Evolutionary conservation across 164 flowering plant genomes (phyloP), one percentile per base, ranked within the genome.

Genomic region (Dillenia suffruticosa): DNA sequence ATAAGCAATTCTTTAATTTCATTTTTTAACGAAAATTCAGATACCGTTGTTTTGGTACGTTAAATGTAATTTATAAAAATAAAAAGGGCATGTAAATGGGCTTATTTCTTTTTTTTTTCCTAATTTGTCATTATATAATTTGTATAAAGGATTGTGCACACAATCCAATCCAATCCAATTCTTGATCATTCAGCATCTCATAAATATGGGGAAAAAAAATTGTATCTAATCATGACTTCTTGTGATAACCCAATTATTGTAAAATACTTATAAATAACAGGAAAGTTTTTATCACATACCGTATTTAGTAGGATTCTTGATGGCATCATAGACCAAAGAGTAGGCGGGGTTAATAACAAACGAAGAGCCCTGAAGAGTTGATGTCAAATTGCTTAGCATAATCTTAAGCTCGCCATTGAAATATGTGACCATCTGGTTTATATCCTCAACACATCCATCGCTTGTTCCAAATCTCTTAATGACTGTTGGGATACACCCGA

Each of bases 401-500:
- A 19, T 12, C 1, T 67, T 66, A 44, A 85, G 81, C 12, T 43
- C 58, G 3, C 26, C n/a, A 58, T 85, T 81, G 69, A 70, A 81
- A 11, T 63, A 12, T 9, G 66, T 45, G 0, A 67, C 69, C 5
- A 79, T 59, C 24, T 54, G 11, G 66, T 84, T 82, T 16, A 63
- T 2, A 9, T 65, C 68, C n/a, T 82, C 81, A 2, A 44, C 72
- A 17, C 92, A 86, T 54, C 57, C 26, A 17, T 81, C 76, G 2
- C 5, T 46, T 58, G 66, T 61, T 46, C 47, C 50, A 0, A 22
- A 14, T 7, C 9, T 51, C 2, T 24, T 56, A 11, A 56, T 44
- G 1, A 56, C 4, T 0, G 48, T 44, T n/a, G 82, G 84, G 8
- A 74, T n/a, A 59, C 81, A 82, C 12, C 86, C 86, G 1, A 81